A percentile compares a stretch with the other conserved stretches of the same genome.
Evolutionary conservation across 192 early-diverging fungal species (phyloP).

Genomic region (Chytriomyces sp.): DNA sequence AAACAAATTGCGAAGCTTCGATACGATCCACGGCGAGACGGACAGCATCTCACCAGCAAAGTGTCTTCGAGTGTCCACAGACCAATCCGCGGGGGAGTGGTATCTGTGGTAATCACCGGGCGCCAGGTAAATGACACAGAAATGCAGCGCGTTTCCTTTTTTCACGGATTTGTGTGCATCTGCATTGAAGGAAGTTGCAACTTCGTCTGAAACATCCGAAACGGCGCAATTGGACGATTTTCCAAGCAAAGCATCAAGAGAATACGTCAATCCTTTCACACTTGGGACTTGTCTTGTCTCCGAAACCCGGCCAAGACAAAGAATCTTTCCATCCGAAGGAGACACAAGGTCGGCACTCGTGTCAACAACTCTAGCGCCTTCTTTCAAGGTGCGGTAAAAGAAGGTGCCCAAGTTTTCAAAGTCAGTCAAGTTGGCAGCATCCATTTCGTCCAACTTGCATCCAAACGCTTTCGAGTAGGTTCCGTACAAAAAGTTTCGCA

Average conservation of each 20-base stretch:
- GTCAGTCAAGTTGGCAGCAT: constrained; percentile 72
- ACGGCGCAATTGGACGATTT: constrained; percentile 35
- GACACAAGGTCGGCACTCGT: constrained; percentile 70
- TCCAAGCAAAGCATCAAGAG: constrained; percentile 85
- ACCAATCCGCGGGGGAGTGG: constrained; percentile 97
- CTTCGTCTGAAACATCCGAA: neutral
- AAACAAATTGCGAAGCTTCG: constrained; percentile 85
- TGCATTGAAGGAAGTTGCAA: neutral
- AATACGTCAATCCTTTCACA: constrained; percentile 94
- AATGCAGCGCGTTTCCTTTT: constrained; percentile 79
- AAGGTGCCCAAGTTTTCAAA: constrained; percentile 90
- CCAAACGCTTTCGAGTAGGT: constrained; percentile 85
- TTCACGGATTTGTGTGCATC: constrained; percentile 6
- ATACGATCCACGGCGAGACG: constrained; percentile 91
- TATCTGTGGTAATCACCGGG: constrained; percentile 99
- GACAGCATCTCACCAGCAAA: constrained; percentile 96
- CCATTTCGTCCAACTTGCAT: constrained; percentile 95
- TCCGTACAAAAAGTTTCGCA: constrained; percentile 77
- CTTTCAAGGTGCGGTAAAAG: constrained; percentile 90
- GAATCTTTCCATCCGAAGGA: constrained; percentile 89
- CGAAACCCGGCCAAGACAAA: constrained; percentile 86
- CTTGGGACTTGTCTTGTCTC: constrained; percentile 81
- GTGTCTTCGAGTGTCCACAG: constrained; percentile 84
- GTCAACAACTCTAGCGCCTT: constrained; percentile 76
- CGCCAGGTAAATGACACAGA: constrained; percentile 92